Base-by-base conservation (phyloP, 2,329 filamentous ascomycete species). In the Pyricularia pennisetigena region DNA sequence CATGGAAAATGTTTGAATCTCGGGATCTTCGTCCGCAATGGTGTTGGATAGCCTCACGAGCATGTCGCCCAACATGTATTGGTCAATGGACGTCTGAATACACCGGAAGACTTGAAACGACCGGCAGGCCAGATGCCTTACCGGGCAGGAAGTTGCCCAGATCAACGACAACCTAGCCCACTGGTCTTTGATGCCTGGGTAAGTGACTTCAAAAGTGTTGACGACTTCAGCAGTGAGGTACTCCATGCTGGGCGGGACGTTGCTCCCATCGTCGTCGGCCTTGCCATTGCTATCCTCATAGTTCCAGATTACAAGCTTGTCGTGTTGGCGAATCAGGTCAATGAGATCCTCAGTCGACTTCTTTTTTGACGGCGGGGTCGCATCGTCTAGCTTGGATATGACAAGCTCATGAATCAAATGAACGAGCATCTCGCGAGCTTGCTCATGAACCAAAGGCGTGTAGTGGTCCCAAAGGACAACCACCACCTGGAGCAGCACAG, bases 41-140 rank as follows among this genome's bases (percentile, higher is more conserved):
- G 95, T 99, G 77, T 98, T 99, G 1, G 94, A 98, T 35, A 99
- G 83, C 64, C 96, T 86, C 14, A 92, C 94, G 26, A 99, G 87
- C 93, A 99, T 99, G 74, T 99, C 95, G 2, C 93, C 93, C 20
- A 99, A 85, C 94, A 98, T 99, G 69, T 89, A 85, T 72, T 96
- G 93, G 75, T 99, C 94, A 26, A 98, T 81, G 0, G 91, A 93
- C 20, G 92, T 96, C 30, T 97, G 86, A 68, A 98, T 94, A 75
- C 94, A 98, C 35, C 95, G 87, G 80, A 97, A 99, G 12, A 99
- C 90, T 76, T 99, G 96, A 79, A 99, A 98, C 0, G 96, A 99
- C 30, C 95, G 90, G 76, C 96, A 99, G 1, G 95, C 95, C 67
- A 99, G 83, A 79, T 99, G 95, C 65, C 94, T 85, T 5, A 99